Percentiles rank a stretch among this genome's conserved stretches.
These are phyloP conservation scores for Trichoderma polysporum DNA, from an alignment of 2,329 filamentous ascomycete species.

Conservation along the genomic window DNA sequence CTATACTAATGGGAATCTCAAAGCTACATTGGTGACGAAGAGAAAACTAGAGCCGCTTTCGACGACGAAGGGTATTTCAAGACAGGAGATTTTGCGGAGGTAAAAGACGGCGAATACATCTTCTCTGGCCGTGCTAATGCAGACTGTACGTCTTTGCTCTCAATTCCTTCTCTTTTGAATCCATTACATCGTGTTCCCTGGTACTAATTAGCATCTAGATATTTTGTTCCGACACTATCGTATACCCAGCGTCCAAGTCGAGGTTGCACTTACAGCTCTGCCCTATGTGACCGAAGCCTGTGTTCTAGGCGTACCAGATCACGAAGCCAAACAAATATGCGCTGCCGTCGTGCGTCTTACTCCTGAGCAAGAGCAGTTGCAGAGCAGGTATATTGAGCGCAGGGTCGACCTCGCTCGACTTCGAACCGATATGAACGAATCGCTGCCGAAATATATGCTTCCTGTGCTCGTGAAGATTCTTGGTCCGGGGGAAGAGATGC, in stretches of 20 bases:
- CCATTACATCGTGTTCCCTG: not conserved
- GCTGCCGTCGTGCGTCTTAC: constrained; percentile 25
- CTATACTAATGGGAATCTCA: not conserved
- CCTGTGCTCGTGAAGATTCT: constrained; percentile 25
- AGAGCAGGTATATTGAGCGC: not conserved
- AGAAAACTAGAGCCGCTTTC: constrained; percentile 74
- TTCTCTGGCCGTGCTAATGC: constrained; percentile 25
- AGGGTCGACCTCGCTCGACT: constrained; percentile 20
- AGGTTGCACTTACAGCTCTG: constrained; percentile 22
- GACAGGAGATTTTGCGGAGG: constrained; percentile 79
- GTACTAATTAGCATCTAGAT: constrained; percentile 19
- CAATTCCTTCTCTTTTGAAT: not conserved
- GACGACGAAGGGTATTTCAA: constrained; percentile 88
- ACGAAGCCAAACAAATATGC: constrained; percentile 25
- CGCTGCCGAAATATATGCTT: constrained; percentile 22
- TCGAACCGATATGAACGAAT: constrained; percentile 19
- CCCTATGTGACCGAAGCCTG: constrained; percentile 27
- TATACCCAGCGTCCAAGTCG: constrained; percentile 24
- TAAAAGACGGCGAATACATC: constrained; percentile 45
- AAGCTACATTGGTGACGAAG: constrained; percentile 49
- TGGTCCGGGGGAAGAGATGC: constrained; percentile 22
- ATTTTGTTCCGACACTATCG: constrained; percentile 16
- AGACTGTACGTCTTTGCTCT: constrained; percentile 24
- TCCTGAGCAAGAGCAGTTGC: not conserved
- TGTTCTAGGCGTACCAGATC: constrained; percentile 26